Evolutionary conservation across 495 filamentous ascomycete species (phyloP), one percentile per base, ranked within the genome.

Genomic region (Beverwykella pulmonaria): DNA sequence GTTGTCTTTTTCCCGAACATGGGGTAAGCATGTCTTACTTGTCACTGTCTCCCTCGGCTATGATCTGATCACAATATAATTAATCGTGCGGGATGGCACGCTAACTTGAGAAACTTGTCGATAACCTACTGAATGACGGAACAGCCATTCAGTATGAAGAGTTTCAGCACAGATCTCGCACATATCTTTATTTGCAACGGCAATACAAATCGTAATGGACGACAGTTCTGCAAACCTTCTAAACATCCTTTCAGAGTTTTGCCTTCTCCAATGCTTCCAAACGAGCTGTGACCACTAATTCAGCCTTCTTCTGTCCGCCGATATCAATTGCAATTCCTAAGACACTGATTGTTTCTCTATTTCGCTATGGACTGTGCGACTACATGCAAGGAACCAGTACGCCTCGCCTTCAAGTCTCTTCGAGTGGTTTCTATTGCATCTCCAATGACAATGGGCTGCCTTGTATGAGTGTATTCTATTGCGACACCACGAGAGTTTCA

Each of bases 401-500:
- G 48, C 46, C 1, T 1, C 30, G 17, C 53, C 30, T 14, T 2
- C 29, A n/a, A 3, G 26, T 20, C 3, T 19, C 29, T 6, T 46
- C 10, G 25, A 7, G 27, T 9, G 47, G 39, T 41, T 61, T 61
- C 59, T 47, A 61, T 46, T 47, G 25, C 59, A 61, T 61, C 47
- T 61, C 59, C 27, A 61, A 61, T 1, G 59, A 52, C 22, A 61
- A 17, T 1, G 59, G 59, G 17, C n/a, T 52, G 8, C 59, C 59
- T 36, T 53, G 47, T 2, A 53, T 22, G n/a, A 61, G 59, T n/a
- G 59, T 61, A 22, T 61, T 61, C 59, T 47, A 61, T 17, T 47
- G 23, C 1, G 59, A 61, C 59, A 61, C 53, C 2, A 41, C 41
- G 26, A 61, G n/a, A 3, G 26, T 26, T 53, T 17, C 15, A 29